Base-by-base conservation (phyloP, 1,284 basidiomycete genomes). In the Boletus mariae region DNA sequence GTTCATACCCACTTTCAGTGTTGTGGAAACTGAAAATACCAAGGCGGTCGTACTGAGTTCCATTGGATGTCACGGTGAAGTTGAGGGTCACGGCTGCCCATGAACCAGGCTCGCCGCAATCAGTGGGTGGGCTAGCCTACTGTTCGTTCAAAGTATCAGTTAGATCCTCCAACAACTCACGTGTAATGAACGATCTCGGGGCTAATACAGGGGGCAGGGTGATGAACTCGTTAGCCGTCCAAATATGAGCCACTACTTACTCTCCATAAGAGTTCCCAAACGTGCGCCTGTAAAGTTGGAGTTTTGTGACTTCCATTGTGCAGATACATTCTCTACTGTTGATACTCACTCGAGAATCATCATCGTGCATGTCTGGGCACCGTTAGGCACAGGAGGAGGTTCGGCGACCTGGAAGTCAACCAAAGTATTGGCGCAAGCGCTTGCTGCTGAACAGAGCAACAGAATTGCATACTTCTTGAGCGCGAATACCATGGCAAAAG, bases 31-130 rank as follows among this genome's bases (percentile, higher is more conserved):
- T 87, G 59, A 90, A 86, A 15, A 83, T 78, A 3, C 80, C 86
- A 10, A 90, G 73, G 29, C 88, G 79, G 62, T 90, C 88, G 53
- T 82, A 91, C 64, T 90, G 88, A 9, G 85, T 89, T 42, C 87
- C 87, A 53, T 87, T 87, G 38, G 82, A 85, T 7, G 85, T 86
- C n/a, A 84, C 85, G 2, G 87, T 88, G 60, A 87, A 82, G 64
- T 90, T 89, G 41, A 89, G 72, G 15, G 80, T 85, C 42, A 90
- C 75, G 1, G 80, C 87, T n/a, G 84, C 80, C 88, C 88, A 90
- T 13, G 84, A 80, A 4, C 87, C 87, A 26, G 77, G 70, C 5
- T 74, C 64, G n/a, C 88, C 88, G 66, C 87, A 90, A 59, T 84
- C 78, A 10, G 80, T 81, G 0, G 87, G 87, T 38, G 88, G 88